A percentile compares a stretch with the other conserved stretches of the same genome.
phyloP scores from a whole-genome alignment of 2,329 filamentous ascomycete species.

The Aureobasidium musti region DNA sequence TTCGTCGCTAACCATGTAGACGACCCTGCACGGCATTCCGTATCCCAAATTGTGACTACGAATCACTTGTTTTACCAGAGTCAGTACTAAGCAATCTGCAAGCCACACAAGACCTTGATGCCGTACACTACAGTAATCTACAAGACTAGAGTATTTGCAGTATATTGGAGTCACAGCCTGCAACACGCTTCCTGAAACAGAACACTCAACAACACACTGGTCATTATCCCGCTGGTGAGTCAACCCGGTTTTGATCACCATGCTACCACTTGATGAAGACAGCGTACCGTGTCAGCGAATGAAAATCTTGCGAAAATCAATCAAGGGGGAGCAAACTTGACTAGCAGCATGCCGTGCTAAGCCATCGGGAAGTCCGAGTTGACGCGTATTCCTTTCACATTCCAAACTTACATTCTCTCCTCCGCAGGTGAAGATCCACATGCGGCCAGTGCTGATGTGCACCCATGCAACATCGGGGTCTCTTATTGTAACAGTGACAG shows the following conservation, averaged over 20 bases:
- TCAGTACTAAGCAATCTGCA: conserved; percentile 16
- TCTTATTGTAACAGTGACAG: conserved; percentile 4
- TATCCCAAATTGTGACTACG: neutral
- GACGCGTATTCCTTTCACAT: conserved; percentile 11
- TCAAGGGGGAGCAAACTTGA: neutral
- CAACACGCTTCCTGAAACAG: conserved; percentile 26
- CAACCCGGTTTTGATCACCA: conserved; percentile 2
- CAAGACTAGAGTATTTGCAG: conserved; percentile 4
- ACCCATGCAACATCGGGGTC: conserved; percentile 1
- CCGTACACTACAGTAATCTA: neutral
- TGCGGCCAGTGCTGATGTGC: conserved; percentile 14
- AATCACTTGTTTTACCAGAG: conserved; percentile 15
- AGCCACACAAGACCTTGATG: conserved; percentile 9
- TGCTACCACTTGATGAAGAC: neutral
- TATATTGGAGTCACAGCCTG: conserved; percentile 23
- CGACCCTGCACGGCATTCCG: conserved; percentile 1
- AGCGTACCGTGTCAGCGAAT: neutral
- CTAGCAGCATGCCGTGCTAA: conserved; percentile 5
- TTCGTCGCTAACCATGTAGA: neutral
- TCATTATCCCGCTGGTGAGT: neutral
- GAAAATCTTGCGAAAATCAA: neutral
- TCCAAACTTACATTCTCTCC: neutral
- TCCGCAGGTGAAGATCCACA: neutral
- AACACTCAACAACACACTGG: conserved; percentile 13
- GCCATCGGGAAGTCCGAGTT: conserved; percentile 5